Conservation (phyloP, 2,329 filamentous ascomycete genomes). For the Coleophoma cylindrospora region DNA sequence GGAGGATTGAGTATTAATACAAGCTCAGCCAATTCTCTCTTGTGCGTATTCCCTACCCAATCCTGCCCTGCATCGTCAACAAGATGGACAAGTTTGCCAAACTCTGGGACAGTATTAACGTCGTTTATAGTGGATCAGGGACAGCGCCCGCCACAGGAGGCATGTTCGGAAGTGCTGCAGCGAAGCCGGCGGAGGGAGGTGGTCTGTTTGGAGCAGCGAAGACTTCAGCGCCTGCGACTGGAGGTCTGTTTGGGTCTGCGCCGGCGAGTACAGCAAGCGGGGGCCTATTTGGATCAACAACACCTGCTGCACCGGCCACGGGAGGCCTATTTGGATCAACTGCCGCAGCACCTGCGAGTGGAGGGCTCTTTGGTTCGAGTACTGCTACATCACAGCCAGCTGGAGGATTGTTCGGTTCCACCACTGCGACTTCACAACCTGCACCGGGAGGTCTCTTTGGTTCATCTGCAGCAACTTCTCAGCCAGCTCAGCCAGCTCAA, state of each 20-base stretch:
- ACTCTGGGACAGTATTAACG: conserved; percentile 13
- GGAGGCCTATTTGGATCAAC: conserved; percentile 16
- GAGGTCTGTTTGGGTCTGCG: conserved; percentile 18
- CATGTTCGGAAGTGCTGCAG: conserved; percentile 24
- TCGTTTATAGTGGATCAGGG: conserved; percentile 19
- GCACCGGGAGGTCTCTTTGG: conserved; percentile 26
- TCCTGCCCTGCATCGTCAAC: not conserved
- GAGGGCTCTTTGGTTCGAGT: conserved; percentile 13
- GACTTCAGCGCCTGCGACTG: conserved; percentile 12
- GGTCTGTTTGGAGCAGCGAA: conserved; percentile 26
- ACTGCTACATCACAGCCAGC: conserved; percentile 7
- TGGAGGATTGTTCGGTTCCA: conserved; percentile 22
- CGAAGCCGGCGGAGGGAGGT: conserved; percentile 15
- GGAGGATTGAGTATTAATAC: conserved; percentile 61
- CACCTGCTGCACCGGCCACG: conserved; percentile 11
- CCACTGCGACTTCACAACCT: conserved; percentile 7
- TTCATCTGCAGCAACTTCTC: conserved; percentile 12
- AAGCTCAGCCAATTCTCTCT: conserved; percentile 51
- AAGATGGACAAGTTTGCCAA: conserved; percentile 26
- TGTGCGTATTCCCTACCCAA: conserved; percentile 32
- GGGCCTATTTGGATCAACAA: conserved; percentile 23
- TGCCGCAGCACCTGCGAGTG: conserved; percentile 10
- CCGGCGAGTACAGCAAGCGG: conserved; percentile 7
- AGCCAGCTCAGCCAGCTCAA: conserved; percentile 9
- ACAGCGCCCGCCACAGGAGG: conserved; percentile 21